A percentile compares a stretch with the other conserved stretches of the same genome.
phyloP scores from a whole-genome alignment of 2,329 filamentous ascomycete species.

The Ilyonectria mors-panacis region DNA sequence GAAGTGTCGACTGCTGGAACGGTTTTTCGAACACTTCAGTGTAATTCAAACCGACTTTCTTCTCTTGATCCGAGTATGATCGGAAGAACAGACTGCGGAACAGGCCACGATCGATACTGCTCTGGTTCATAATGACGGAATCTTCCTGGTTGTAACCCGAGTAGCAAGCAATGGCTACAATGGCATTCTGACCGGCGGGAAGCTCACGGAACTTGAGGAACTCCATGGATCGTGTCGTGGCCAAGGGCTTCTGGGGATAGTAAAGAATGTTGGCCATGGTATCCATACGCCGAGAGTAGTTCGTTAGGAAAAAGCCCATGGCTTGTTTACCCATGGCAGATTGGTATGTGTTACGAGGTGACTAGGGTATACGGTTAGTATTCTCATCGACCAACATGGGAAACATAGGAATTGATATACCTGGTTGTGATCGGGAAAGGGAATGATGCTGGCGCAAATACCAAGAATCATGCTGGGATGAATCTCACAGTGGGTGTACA shows the following conservation, averaged over 20 bases:
- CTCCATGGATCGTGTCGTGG: slow-evolving; percentile 97
- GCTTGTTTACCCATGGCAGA: slow-evolving; percentile 99
- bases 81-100: slow-evolving; percentile 99
- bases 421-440: slow-evolving; percentile 98
- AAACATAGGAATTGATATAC: slow-evolving; percentile 57
- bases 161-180: slow-evolving; percentile 97
- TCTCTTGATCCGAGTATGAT: slow-evolving; percentile 97
- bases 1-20: slow-evolving; percentile 87
- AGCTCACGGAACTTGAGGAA: slow-evolving; percentile 98
- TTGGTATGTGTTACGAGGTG: slow-evolving; percentile 98
- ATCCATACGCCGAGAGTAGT: slow-evolving; percentile 97
- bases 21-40: slow-evolving; percentile 98
- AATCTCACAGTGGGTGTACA: slow-evolving; percentile 98
- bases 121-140: slow-evolving; percentile 99
- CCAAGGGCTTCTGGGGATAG: slow-evolving; percentile 97
- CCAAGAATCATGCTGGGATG: slow-evolving; percentile 99
- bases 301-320: slow-evolving; percentile 99
- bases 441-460: slow-evolving; percentile 99
- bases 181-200: slow-evolving; percentile 96
- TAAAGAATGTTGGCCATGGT: slow-evolving; percentile 99
- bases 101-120: slow-evolving; percentile 95
- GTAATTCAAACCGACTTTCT: slow-evolving; percentile 93
- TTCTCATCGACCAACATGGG: not conserved
- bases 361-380: slow-evolving; percentile 65
- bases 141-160: slow-evolving; percentile 99